Conservation (phyloP, 1,284 basidiomycete species). For the Irpex sp. region DNA sequence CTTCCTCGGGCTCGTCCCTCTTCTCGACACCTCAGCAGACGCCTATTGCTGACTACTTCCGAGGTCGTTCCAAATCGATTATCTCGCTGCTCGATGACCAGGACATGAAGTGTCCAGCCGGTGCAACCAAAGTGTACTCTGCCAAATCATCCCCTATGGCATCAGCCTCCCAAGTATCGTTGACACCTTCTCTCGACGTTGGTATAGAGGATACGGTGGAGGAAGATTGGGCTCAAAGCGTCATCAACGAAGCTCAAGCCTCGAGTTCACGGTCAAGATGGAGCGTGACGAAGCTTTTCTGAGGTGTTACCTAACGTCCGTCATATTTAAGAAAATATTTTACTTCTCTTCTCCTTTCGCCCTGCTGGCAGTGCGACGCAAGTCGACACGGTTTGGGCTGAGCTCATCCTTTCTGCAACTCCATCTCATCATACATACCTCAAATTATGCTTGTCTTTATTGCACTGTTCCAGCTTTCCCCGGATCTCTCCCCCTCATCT, state of each 20-base stretch:
- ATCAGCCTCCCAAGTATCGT: slow-evolving; percentile 19
- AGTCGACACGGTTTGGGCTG: not conserved
- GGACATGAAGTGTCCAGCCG: slow-evolving; percentile 21
- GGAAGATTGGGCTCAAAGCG: slow-evolving; percentile 60
- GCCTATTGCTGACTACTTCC: slow-evolving; percentile 46
- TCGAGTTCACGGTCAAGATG: not conserved
- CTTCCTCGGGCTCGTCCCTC: slow-evolving; percentile 22
- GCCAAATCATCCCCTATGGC: not conserved
- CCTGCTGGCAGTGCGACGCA: not conserved
- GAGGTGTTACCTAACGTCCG: not conserved
- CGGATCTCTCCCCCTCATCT: not conserved
- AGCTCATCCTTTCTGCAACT: not conserved
- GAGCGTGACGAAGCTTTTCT: slow-evolving; percentile 9
- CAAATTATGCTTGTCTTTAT: not conserved
- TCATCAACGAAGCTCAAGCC: slow-evolving; percentile 50
- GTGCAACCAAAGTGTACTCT: not conserved
- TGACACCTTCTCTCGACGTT: slow-evolving; percentile 24
- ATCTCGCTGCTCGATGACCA: slow-evolving; percentile 23
- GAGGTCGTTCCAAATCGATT: slow-evolving; percentile 29
- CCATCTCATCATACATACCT: not conserved
- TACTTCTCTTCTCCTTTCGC: not conserved
- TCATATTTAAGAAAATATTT: not conserved
- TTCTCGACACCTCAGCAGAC: slow-evolving; percentile 34
- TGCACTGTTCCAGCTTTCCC: not conserved
- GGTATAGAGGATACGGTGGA: slow-evolving; percentile 28